phyloP scores from a whole-genome alignment of 352 stramenopile species.

The Globisporangium megalacanthum region DNA sequence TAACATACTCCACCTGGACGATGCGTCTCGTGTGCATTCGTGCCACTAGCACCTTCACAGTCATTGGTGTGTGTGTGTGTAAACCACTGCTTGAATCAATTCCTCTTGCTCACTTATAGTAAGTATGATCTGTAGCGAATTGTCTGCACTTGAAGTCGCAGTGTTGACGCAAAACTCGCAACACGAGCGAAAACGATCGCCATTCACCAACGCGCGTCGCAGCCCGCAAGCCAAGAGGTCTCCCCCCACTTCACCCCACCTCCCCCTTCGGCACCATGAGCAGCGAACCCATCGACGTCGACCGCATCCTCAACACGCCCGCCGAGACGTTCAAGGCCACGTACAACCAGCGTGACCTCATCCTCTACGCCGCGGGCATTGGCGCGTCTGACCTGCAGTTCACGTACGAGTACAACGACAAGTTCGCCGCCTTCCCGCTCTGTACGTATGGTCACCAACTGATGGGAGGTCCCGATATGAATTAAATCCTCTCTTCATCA shows the following conservation, averaged over 20 bases:
- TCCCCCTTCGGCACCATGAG: constrained; percentile 24
- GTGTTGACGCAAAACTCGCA: neutral
- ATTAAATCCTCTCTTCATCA: too few species aligned
- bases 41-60: neutral
- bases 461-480: too few species aligned
- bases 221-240: neutral
- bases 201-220: neutral
- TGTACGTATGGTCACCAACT: too few species aligned
- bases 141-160: constrained; percentile 1
- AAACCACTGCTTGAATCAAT: too few species aligned
- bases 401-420: constrained; percentile 83
- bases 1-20: too few species aligned
- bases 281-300: constrained; percentile 32
- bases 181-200: neutral
- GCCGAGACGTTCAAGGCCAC: constrained; percentile 45
- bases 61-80: too few species aligned
- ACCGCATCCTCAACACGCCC: constrained; percentile 53
- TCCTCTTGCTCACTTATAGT: neutral
- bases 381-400: constrained; percentile 83
- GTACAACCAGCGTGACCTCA: constrained; percentile 88
- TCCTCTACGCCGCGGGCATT: constrained; percentile 87
- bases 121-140: neutral
- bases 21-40: too few species aligned
- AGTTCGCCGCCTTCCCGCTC: constrained; percentile 85
- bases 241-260: neutral